Base-by-base conservation (phyloP, 2,329 filamentous ascomycete genomes). In the Monilinia fructicola region DNA sequence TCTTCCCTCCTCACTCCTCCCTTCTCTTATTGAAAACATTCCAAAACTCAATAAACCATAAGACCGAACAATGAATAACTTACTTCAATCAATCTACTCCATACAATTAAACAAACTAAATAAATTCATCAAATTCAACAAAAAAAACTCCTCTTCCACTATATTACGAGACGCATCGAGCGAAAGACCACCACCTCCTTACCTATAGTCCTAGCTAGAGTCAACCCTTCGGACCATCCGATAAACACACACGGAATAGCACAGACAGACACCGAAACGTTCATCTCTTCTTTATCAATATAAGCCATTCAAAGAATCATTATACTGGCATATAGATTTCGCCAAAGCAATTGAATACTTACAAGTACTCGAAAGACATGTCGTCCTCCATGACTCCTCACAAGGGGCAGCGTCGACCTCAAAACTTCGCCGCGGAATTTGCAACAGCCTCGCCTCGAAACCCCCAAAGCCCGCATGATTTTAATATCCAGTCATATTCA, bases 361-460 rank as follows among this genome's bases (percentile, higher is more conserved):
- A 78, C 80, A 79, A 80, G 82, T 70, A 31, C 73, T 69, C 70
- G 78, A 78, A 78, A 73, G 75, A 76, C 64, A 84, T 83, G 82
- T 81, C 81, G 74, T 76, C 79, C 58, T 76, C 79, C 58, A 77
- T 78, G 74, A 73, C 76, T 66, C 77, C 78, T 72, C 76, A 79
- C 67, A 79, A 71, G 67, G 71, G 74, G 60, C 72, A 75, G 65
- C 73, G 76, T 42, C 75, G 75, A 69, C 73, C 71, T 65, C 74
- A 71, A 71, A 75, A 69, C 67, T 72, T 69, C 62, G 67, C 68
- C 21, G 70, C 69, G 23, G 65, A 71, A 48, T 64, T 70, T 44
- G 56, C 67, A 21, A 68, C 68, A 68, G 68, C 73, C 65, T 72
- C 74, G 53, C 71, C 73, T 48, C 71, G 73, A 44, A 69, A 73